Base-by-base conservation (phyloP, 176 grass and related monocot genomes). In the Eragrostis nindensis region DNA sequence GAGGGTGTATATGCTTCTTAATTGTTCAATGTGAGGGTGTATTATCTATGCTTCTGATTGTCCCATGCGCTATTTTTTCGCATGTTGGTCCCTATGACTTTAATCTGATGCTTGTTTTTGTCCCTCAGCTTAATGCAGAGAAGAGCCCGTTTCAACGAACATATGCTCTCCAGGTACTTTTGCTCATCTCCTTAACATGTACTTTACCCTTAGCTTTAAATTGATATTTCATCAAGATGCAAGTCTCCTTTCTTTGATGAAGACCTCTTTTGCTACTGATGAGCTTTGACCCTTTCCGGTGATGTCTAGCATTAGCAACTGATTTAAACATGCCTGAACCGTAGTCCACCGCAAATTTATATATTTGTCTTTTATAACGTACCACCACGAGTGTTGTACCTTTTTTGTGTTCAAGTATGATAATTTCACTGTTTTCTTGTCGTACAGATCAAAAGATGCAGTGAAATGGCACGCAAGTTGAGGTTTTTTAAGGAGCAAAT, bases 91-190 rank as follows among this genome's bases (percentile, higher is more conserved):
- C 1, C 14, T 59, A 77, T 47, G 10, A 22, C 22, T 43, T 78
- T 60, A 71, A 62, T 73, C 59, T 89, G 30, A 73, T 66, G 1
- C 85, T 66, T 42, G 2, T 73, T 80, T 60, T 67, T 66, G 36
- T 5, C 3, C 82, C 81, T 67, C 96, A 95, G 96, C 92, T 99
- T 75, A 99, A 99, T 86, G 86, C 96, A 68, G 92, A 95, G 70
- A 99, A 99, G 75, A 99, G 96, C 78, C 96, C 96, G 11, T 99
- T 99, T 83, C 96, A 99, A 71, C 82, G 96, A 26, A 99, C 92
- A 2, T 99, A 90, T 45, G 96, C 96, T 68, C 68, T 85, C n/a
- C 96, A 99, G 96, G 92, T 99, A 84, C 76, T n/a, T 84, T 46
- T 48, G 7, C 67, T 77, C 32, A 17, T 50, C 25, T 26, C 48